Evolutionary conservation across 2,329 filamentous ascomycete genomes (phyloP), one percentile per base, ranked within the genome.

Genomic region (Beauveria brongniartii): DNA sequence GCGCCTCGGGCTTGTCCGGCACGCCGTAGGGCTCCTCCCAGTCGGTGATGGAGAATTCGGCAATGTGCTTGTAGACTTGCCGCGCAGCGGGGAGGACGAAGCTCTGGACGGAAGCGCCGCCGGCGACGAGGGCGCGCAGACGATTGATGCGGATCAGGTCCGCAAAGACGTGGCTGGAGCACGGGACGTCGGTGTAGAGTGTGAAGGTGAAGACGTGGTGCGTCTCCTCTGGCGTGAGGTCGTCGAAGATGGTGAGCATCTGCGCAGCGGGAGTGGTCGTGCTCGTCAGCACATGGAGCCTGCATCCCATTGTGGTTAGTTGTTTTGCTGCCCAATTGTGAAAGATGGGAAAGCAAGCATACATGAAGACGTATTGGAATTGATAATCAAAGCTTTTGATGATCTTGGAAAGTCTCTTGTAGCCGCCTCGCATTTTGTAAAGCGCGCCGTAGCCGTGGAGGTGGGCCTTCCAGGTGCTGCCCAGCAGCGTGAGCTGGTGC

Each of bases 311-410:
- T 3, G 12, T 24, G 16, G 20, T 57, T 41, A 48, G 44, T 22
- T 18, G 14, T 9, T 18, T 47, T 57, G 5, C 24, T 16, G 37
- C 14, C 40, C 18, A 28, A 14, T 50, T 18, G n/a, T 5, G 28
- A 37, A 6, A 16, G 5, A 4, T 10, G 41, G 41, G 7, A 20
- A 20, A 16, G 34, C 8, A 14, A 34, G 20, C 46, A 14, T 58
- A 51, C 55, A 58, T 41, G 18, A 51, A 58, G 16, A 58, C 55
- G 37, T 58, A 58, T 58, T 58, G 55, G 9, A 58, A 50, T 34
- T 58, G 55, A 10, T 16, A 47, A 12, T 50, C 24, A 24, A 50
- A 58, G 18, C n/a, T 47, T 20, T 20, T 41, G 16, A 58, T 3
- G 2, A 14, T n/a, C 34, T 51, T 58, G 44, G 46, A 50, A 12